Evolutionary conservation across 345 rosid species (phyloP), one percentile per base, ranked within the genome.

Genomic region (Durio zibethinus): DNA sequence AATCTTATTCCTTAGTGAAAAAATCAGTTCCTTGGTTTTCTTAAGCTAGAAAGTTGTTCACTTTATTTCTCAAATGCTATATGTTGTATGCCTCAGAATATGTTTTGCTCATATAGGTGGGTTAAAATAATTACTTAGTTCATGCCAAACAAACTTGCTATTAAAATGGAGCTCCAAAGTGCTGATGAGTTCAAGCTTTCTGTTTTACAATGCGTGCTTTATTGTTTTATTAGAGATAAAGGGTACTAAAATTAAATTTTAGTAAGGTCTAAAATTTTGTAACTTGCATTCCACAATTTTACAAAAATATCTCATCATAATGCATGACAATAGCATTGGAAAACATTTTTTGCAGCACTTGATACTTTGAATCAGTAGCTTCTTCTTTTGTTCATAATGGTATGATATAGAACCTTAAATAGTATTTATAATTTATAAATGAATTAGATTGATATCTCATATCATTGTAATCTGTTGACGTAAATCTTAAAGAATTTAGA

Each of bases 131-230:
- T 92, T 77, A 97, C 92, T 63, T 93, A 90, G 79, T 84, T 94
- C 67, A 90, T 90, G 62, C 98, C 97, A 6, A 87, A 78, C 90
- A 94, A 90, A 80, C 83, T 94, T 21, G 85, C 87, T 52, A 87
- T 92, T 65, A 92, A 80, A 86, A 62, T 76, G 27, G 94, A 93
- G 47, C 61, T 90, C 56, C 80, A 76, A 9, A 89, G 77, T 25
- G 83, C 87, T 48, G 90, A 86, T 60, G 92, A 86, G 20, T 82
- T 88, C 85, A 88, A 91, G 73, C 82, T 83, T 18, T 77, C 86
- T 40, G 82, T 85, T 40, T 76, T 91, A 21, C 88, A 77, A 42
- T 87, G 88, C 21, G 83, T 84, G 87, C 76, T 92, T 82, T 87
- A 82, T 83, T 92, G n/a, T 4, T 36, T 38, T 36, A 38, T 36